phyloP scores from a whole-genome alignment of 192 early-diverging fungal genomes.

The Kickxella alabastrina region DNA sequence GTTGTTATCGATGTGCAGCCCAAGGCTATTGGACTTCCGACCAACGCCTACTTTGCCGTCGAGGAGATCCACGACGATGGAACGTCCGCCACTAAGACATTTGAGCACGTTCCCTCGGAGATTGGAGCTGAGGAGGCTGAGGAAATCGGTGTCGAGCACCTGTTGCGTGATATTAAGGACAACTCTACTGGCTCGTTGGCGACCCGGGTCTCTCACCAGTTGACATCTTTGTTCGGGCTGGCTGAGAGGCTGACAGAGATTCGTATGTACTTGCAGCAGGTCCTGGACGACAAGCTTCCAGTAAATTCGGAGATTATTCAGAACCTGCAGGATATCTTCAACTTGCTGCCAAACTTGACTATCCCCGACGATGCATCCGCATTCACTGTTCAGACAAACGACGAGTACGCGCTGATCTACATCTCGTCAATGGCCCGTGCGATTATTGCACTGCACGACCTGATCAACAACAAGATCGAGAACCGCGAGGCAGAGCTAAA shows the following conservation, averaged over 20 bases:
- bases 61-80: constrained; percentile 99
- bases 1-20: constrained; percentile 97
- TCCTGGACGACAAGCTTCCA: constrained; percentile 78
- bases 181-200: constrained; percentile 92
- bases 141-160: constrained; percentile 98
- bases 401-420: constrained; percentile 93
- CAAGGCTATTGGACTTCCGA: constrained; percentile 88
- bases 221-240: constrained; percentile 88
- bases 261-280: constrained; percentile 81
- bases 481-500: constrained; percentile 56
- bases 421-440: constrained; percentile 86
- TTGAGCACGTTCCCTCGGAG: constrained; percentile 90
- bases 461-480: constrained; percentile 97
- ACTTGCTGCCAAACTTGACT: constrained; percentile 89
- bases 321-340: constrained; percentile 98
- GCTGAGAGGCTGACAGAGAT: constrained; percentile 84
- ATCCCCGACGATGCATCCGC: constrained; percentile 72
- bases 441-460: constrained; percentile 93
- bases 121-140: constrained; percentile 99
- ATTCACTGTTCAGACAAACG: constrained; percentile 93
- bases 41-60: constrained; percentile 95
- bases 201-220: constrained; percentile 87
- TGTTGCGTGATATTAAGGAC: constrained; percentile 98
- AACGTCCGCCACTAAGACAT: constrained; percentile 93
- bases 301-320: constrained; percentile 97